A percentile compares a stretch with the other conserved stretches of the same genome.
These are phyloP conservation scores for Fusarium sp. DNA, from an alignment of 2,329 filamentous ascomycete species.

Conservation along the genomic window DNA sequence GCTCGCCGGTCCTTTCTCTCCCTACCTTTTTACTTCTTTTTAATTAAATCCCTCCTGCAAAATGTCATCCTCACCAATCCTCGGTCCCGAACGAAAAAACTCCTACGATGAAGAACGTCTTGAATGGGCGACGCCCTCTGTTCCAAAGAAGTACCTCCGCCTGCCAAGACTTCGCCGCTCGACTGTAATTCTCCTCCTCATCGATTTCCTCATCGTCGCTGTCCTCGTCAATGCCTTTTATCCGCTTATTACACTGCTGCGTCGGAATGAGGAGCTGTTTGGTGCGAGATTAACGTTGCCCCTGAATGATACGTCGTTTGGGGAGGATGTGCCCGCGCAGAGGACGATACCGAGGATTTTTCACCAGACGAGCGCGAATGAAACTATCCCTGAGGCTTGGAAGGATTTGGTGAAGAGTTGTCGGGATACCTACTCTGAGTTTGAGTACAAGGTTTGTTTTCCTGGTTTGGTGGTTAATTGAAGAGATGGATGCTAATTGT, in stretches of 20 bases:
- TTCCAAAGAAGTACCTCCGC: constrained; percentile 42
- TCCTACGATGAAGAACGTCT: constrained; percentile 46
- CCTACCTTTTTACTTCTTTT: not conserved
- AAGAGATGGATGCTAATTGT: not conserved
- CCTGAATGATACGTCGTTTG: constrained; percentile 73
- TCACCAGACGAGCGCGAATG: constrained; percentile 79
- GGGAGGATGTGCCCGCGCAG: constrained; percentile 65
- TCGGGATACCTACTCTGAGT: constrained; percentile 74
- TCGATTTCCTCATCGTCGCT: constrained; percentile 72
- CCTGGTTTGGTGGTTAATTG: not conserved
- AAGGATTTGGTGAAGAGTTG: constrained; percentile 73
- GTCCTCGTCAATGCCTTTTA: constrained; percentile 76
- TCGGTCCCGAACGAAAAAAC: constrained; percentile 19
- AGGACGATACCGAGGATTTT: constrained; percentile 80
- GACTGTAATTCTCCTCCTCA: constrained; percentile 69
- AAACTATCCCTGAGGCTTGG: constrained; percentile 76
- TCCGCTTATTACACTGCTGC: constrained; percentile 76
- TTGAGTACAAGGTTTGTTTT: constrained; percentile 74
- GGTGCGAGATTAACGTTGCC: constrained; percentile 41
- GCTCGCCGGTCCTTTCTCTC: not conserved
- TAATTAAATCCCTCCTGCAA: not conserved
- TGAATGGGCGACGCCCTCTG: constrained; percentile 35
- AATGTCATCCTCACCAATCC: constrained; percentile 29
- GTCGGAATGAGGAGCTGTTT: constrained; percentile 55
- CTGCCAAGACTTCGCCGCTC: constrained; percentile 37